Base-by-base conservation (phyloP, 345 rosid species). In the Populus euphratica region DNA sequence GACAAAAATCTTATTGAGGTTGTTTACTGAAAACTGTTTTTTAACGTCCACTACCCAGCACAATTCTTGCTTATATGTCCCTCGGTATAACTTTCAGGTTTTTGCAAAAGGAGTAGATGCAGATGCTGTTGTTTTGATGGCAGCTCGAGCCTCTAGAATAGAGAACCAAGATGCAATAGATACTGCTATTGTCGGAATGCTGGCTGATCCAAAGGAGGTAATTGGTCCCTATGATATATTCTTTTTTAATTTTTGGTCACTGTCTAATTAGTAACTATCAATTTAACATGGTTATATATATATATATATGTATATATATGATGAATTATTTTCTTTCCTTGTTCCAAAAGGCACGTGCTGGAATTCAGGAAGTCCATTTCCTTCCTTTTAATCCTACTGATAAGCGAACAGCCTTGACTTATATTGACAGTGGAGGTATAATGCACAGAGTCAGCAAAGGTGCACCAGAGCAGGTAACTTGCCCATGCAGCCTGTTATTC, bases 371-470 rank as follows among this genome's bases (percentile, higher is more conserved):
- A 84, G 79, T 93, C 72, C 99, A 96, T 79, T 96, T 96, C 81
- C 99, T 96, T 81, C 99, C 99, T 3, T 96, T 96, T 78, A 96
- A 96, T 76, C 99, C 99, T 35, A 93, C 99, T 49, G 99, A 96
- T 79, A 96, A 93, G 90, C 89, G 99, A 68, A 96, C 98, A 9
- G 99, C 99, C 61, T 85, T 96, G 77, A 96, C 98, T 23, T 96
- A 93, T 72, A 79, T 88, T 75, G 98, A 92, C 71, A 38, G 76
- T 83, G 87, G 86, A 29, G 97, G 93, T 79, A 93, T 86, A 90
- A 92, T 92, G 99, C 98, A 91, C 72, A 90, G 99, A 86, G 99
- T 95, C 76, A 95, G 98, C 87, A 95, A 95, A 88, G 99, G 99
- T 74, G 99, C 99, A 70, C 99, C 99, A 0, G 99, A 96, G 85